Evolutionary conservation across 176 grass and related monocot genomes (phyloP).

Genomic region (Hyparrhenia diplandra): DNA sequence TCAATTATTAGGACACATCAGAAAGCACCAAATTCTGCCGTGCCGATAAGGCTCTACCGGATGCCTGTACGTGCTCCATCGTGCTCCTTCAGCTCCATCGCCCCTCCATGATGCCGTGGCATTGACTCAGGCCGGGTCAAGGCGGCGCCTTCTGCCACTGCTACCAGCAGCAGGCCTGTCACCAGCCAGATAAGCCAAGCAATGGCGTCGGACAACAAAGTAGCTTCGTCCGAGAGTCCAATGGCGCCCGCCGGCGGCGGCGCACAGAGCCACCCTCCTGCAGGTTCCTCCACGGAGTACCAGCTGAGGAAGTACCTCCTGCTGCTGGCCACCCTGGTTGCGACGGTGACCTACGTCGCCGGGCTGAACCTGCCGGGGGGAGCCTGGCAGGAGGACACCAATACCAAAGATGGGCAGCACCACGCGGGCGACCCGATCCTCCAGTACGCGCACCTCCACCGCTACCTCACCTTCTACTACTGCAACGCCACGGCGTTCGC

Average conservation of each 20-base stretch:
- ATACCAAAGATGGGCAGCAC: fast-evolving
- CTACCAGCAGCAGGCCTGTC: too few species aligned
- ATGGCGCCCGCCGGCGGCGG: neutral
- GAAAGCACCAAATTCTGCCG: neutral
- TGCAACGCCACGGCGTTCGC: slow-evolving; percentile 48
- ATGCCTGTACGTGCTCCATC: neutral
- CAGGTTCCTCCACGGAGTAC: neutral
- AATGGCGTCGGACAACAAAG: neutral
- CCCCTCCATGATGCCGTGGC: neutral
- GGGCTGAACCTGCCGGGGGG: slow-evolving; percentile 40
- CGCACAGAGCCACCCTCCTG: neutral
- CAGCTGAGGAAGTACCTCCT: slow-evolving; percentile 25
- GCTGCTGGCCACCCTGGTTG: slow-evolving; percentile 22
- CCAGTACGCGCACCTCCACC: neutral
- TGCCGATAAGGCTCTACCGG: neutral
- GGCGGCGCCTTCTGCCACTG: too few species aligned
- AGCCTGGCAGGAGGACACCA: slow-evolving; percentile 14
- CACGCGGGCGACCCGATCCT: slow-evolving; percentile 24
- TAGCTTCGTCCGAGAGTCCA: neutral
- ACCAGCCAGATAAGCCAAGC: neutral
- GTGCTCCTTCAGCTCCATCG: too few species aligned
- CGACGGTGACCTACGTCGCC: slow-evolving; percentile 30
- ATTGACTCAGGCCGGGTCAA: neutral
- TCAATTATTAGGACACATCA: neutral
- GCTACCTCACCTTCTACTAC: slow-evolving; percentile 57